A percentile compares a stretch with the other conserved stretches of the same genome.
Conservation (phyloP, 108 stramenopile genomes). For the Aurantiochytrium sp. region DNA sequence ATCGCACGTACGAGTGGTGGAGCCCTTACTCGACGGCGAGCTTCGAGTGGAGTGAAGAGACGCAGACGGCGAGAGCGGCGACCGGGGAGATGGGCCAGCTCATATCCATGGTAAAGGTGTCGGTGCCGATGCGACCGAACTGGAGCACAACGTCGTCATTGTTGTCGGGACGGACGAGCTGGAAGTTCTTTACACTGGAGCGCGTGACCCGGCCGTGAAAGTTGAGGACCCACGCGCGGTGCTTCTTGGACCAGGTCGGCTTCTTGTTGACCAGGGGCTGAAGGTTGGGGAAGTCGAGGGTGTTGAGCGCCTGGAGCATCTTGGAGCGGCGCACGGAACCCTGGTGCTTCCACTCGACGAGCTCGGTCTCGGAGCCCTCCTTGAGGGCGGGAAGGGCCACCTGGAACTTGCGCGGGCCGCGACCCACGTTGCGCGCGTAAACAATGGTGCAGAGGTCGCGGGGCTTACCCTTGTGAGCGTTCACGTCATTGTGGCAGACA, state of each 20-base stretch:
- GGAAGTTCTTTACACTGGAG: conserved; percentile 67
- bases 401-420: conserved; percentile 82
- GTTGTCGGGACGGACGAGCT: conserved; percentile 42
- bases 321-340: background rate
- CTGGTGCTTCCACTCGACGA: conserved; percentile 20
- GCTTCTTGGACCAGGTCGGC: background rate
- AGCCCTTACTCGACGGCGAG: conserved; percentile 70
- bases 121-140: conserved; percentile 63
- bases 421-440: conserved; percentile 65
- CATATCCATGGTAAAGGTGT: conserved; percentile 66
- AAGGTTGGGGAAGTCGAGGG: background rate
- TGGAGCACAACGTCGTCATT: conserved; percentile 49
- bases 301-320: background rate
- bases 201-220: conserved; percentile 60
- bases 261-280: conserved; percentile 23
- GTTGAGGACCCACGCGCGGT: conserved; percentile 50
- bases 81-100: conserved; percentile 75
- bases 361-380: background rate
- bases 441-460: conserved; percentile 68
- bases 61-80: conserved; percentile 76
- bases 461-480: conserved; percentile 43
- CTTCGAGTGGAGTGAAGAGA: conserved; percentile 78
- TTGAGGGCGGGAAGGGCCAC: conserved; percentile 53
- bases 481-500: conserved; percentile 36
- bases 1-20: background rate